A percentile compares a stretch with the other conserved stretches of the same genome.
phyloP scores from a whole-genome alignment of 1,284 basidiomycete species.

The Cutaneotrichosporon mucoides region DNA sequence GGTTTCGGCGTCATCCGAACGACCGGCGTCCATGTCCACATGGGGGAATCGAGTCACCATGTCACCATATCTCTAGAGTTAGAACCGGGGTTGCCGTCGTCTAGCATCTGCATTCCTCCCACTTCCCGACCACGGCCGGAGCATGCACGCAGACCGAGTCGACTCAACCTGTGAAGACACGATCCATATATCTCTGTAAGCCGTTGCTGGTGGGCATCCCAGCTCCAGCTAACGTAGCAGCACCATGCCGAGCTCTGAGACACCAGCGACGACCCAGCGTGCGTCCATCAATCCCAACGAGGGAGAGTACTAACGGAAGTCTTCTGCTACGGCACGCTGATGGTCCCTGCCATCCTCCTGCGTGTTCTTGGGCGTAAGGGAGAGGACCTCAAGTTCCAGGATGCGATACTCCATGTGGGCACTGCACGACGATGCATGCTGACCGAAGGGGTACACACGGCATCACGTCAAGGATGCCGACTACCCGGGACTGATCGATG shows the following conservation, averaged over 20 bases:
- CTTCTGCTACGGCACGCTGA: constrained; percentile 83
- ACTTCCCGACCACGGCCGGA: background rate
- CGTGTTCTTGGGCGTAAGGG: constrained; percentile 62
- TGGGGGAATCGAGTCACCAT: background rate
- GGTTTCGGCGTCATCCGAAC: too few species aligned
- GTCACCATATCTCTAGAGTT: background rate
- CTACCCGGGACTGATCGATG: constrained; percentile 69
- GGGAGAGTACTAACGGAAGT: constrained; percentile 47
- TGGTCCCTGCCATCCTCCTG: constrained; percentile 65
- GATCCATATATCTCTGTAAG: background rate
- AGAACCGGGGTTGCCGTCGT: too few species aligned
- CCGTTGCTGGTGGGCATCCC: background rate
- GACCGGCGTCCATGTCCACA: too few species aligned
- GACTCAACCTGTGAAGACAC: background rate
- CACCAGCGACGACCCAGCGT: constrained; percentile 4
- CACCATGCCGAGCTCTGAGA: constrained; percentile 10
- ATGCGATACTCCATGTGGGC: constrained; percentile 55
- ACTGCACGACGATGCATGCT: background rate
- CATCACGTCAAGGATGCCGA: constrained; percentile 63
- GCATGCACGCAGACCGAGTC: background rate
- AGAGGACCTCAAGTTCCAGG: constrained; percentile 57
- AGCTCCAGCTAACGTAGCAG: background rate
- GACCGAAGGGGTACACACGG: constrained; percentile 64
- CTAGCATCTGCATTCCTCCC: too few species aligned
- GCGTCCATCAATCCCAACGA: background rate